phyloP scores from a whole-genome alignment of 345 rosid genomes.

The Gossypioides kirkii region DNA sequence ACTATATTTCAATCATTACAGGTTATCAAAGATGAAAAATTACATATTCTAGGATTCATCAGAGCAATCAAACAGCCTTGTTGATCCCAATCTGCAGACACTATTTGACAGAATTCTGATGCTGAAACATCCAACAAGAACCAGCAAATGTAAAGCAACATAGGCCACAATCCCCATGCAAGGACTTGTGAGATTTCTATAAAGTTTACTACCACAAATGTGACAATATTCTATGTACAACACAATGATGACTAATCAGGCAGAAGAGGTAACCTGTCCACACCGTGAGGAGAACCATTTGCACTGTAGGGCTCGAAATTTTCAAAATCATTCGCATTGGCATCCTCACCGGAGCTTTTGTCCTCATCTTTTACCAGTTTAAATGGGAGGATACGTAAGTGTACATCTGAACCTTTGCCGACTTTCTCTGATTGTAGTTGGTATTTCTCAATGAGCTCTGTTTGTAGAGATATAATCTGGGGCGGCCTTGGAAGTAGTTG shows the following conservation, averaged over 20 bases:
- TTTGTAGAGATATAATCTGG: slow-evolving; percentile 53
- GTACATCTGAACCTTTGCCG: slow-evolving; percentile 41
- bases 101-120: background rate
- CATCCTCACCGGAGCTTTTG: slow-evolving; percentile 19
- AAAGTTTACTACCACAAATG: background rate
- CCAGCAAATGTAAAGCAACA: background rate
- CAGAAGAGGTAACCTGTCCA: slow-evolving; percentile 53
- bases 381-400: slow-evolving; percentile 57
- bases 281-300: slow-evolving; percentile 33
- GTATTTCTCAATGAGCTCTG: slow-evolving; percentile 54
- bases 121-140: background rate
- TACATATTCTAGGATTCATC: background rate
- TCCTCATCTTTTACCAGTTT: slow-evolving; percentile 26
- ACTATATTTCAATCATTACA: too few relatives aligned
- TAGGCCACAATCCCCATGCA: background rate
- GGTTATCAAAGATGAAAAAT: too few relatives aligned
- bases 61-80: background rate
- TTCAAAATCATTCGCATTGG: slow-evolving; percentile 23
- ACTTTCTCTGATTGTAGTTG: slow-evolving; percentile 50
- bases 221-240: background rate
- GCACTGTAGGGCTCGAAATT: slow-evolving; percentile 24
- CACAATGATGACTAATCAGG: slow-evolving; percentile 31
- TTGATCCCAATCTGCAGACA: background rate
- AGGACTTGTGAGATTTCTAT: background rate
- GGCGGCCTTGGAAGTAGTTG: slow-evolving; percentile 69